phyloP scores from a whole-genome alignment of 176 grass and related monocot species.

The Coix lacrymajobi region DNA sequence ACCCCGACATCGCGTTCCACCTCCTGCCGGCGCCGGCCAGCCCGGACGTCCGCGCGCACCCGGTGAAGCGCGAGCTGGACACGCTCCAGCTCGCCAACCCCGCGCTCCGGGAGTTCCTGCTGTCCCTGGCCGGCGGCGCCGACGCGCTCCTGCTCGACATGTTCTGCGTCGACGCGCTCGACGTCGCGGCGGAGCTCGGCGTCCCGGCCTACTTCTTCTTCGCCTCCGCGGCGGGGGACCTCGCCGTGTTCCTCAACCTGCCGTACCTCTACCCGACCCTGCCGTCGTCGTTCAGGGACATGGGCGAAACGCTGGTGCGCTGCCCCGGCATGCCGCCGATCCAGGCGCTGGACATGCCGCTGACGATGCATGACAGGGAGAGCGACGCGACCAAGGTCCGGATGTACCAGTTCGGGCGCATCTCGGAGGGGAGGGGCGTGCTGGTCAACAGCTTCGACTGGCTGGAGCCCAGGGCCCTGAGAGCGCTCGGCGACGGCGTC shows the following conservation, averaged over 20 bases:
- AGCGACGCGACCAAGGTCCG: neutral
- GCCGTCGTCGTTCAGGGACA: slow-evolving; percentile 35
- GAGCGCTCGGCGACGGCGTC: slow-evolving; percentile 13
- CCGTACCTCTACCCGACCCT: neutral
- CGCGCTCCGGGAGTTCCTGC: neutral
- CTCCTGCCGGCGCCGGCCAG: slow-evolving; percentile 17
- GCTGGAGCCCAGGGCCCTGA: slow-evolving; percentile 31
- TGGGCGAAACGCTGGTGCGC: slow-evolving; percentile 18
- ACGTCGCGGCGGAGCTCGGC: slow-evolving; percentile 43
- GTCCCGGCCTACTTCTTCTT: slow-evolving; percentile 49
- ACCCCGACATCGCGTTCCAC: slow-evolving; percentile 41
- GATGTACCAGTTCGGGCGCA: slow-evolving; percentile 26
- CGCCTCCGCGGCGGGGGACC: slow-evolving; percentile 23
- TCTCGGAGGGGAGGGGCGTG: slow-evolving; percentile 29
- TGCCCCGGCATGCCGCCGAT: slow-evolving; percentile 40
- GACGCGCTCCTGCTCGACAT: slow-evolving; percentile 60
- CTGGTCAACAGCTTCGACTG: slow-evolving; percentile 54
- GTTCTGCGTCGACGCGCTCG: slow-evolving; percentile 50
- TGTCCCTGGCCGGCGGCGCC: neutral
- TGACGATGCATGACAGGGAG: neutral
- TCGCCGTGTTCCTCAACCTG: slow-evolving; percentile 36
- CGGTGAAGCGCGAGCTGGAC: slow-evolving; percentile 5
- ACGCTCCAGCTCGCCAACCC: slow-evolving; percentile 28
- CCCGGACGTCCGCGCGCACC: slow-evolving; percentile 14
- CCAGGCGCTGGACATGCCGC: slow-evolving; percentile 26